Percentiles rank a stretch among this genome's conserved stretches.
These are phyloP conservation scores for Conoideocrella luteorostrata DNA, from an alignment of 2,329 filamentous ascomycete species.

Conservation along the genomic window DNA sequence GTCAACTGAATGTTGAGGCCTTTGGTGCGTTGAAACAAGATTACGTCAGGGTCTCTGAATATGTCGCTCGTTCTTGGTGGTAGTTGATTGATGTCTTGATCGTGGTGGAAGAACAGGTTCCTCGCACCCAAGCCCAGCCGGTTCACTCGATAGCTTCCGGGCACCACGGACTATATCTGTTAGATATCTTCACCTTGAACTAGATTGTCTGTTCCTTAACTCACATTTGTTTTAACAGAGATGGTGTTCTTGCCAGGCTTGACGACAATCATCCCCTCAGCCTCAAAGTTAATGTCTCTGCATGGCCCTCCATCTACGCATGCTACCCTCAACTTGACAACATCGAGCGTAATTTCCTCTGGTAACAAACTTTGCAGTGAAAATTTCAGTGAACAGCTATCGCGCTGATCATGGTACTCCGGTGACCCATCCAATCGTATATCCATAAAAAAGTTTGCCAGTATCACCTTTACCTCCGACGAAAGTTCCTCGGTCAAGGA, in stretches of 20 bases:
- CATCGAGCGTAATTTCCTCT: conserved; percentile 61
- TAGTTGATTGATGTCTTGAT: conserved; percentile 48
- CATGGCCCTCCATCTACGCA: conserved; percentile 46
- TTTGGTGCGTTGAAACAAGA: conserved; percentile 65
- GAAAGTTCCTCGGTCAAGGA: conserved; percentile 36
- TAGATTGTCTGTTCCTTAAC: conserved; percentile 10
- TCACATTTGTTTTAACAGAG: conserved; percentile 29
- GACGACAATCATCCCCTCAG: conserved; percentile 19
- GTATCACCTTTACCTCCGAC: conserved; percentile 58
- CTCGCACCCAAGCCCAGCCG: conserved; percentile 58
- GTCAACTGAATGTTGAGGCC: conserved; percentile 63
- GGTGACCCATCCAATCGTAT: conserved; percentile 63
- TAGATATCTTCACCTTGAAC: conserved; percentile 12
- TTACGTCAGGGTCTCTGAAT: conserved; percentile 54
- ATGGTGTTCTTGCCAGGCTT: conserved; percentile 44
- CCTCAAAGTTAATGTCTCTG: conserved; percentile 48
- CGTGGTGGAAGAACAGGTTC: conserved; percentile 60
- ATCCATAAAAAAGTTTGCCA: conserved; percentile 68
- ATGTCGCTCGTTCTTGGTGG: conserved; percentile 41
- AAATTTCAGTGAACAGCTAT: conserved; percentile 68
- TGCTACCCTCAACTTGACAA: conserved; percentile 57
- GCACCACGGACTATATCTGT: conserved; percentile 50
- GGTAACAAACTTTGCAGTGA: conserved; percentile 65
- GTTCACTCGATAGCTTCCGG: conserved; percentile 70
- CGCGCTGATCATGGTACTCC: conserved; percentile 61